Evolutionary conservation across 1,284 basidiomycete genomes (phyloP), one percentile per base, ranked within the genome.

Genomic region (Rhizoctonia solani): DNA sequence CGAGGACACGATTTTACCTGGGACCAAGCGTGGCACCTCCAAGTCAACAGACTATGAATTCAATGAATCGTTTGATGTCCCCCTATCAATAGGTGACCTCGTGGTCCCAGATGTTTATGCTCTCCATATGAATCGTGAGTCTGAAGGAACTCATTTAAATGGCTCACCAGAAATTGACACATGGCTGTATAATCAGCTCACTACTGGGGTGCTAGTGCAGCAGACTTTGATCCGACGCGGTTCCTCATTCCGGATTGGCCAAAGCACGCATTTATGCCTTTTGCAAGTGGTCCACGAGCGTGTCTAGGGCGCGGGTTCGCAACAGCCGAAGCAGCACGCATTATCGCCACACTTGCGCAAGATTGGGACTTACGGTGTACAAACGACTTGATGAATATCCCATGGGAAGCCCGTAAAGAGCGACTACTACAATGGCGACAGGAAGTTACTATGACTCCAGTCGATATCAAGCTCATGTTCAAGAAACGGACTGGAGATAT

Each of bases 281-380:
- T 59, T 37, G 13, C 44, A 9, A 29, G 29, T 23, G 56, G 56
- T 14, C 56, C 42, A 6, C 56, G 56, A 16, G 41, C 29, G 13
- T 59, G 56, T 23, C 21, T 59, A 4, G 56, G 56, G 9, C 56
- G 56, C 29, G 56, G 56, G n/a, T 59, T 59, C 37, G 56, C 56
- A 3, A 49, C 29, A 8, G 56, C 56, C 11, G 56, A 59, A n/a
- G 41, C 56, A 8, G 56, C 49, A 3, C 27, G 44, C 2, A 49
- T 49, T 16, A 49, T 59, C 19, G 56, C 56, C 1, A 59, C 39
- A 13, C 13, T 59, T 3, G 56, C 56, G 14, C 56, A 59, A 42
- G 42, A 23, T 8, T 59, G 56, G 56, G 56, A 59, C 30, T 16
- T 59, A 23, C 2, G 16, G 39, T 59, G 56, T 19, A 47, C 32